These are phyloP conservation scores for Pseudopithomyces maydicus DNA, from an alignment of 2,329 filamentous ascomycete species.

Conservation along the genomic window DNA sequence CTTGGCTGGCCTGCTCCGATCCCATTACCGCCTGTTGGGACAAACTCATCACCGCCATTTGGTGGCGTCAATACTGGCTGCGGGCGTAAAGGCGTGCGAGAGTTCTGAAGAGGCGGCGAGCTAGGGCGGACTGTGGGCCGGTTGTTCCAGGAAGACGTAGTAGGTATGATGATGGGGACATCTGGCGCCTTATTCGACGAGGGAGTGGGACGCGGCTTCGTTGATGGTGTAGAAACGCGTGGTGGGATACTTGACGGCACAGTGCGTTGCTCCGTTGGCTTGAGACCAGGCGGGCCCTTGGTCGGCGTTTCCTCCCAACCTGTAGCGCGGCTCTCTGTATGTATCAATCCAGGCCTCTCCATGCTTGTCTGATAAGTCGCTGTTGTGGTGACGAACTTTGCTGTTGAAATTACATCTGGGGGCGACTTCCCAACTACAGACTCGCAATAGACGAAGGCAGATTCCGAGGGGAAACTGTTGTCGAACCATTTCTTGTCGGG, in stretches of 20 bases:
- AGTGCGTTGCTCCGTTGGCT: neutral
- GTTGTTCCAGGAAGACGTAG: neutral
- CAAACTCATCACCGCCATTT: neutral
- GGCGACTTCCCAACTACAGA: slow-evolving; percentile 4
- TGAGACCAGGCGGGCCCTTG: neutral
- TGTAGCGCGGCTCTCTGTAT: slow-evolving; percentile 2
- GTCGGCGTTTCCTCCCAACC: neutral
- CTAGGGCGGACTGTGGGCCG: neutral
- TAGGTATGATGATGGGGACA: neutral
- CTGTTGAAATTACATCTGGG: slow-evolving; percentile 11
- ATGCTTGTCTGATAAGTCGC: slow-evolving; percentile 8
- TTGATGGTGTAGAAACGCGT: neutral
- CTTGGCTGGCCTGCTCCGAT: neutral
- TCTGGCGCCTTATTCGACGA: neutral
- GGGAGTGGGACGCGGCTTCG: slow-evolving; percentile 5
- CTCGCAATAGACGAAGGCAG: slow-evolving; percentile 20
- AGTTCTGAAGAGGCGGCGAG: neutral
- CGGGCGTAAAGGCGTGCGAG: neutral
- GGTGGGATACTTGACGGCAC: neutral
- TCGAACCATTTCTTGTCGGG: slow-evolving; percentile 22
- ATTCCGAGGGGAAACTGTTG: slow-evolving; percentile 18
- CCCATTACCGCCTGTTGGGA: neutral
- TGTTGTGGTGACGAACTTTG: slow-evolving; percentile 18
- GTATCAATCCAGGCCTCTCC: neutral
- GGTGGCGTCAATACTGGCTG: neutral